Evolutionary conservation across 2,329 filamentous ascomycete species (phyloP).

Genomic region (Aspergillus latus): DNA sequence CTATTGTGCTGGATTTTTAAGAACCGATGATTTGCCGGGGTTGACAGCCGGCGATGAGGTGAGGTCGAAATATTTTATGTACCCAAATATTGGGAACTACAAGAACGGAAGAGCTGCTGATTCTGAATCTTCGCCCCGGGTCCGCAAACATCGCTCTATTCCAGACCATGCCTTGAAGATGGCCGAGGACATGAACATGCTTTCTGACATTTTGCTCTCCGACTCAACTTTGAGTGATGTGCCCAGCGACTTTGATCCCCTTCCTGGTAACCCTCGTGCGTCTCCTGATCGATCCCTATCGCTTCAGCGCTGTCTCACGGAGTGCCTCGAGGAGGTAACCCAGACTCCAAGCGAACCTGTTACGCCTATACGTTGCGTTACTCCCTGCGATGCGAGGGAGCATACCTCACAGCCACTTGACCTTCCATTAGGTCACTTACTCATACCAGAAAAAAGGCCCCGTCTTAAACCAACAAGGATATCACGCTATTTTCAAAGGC

Average conservation of each 20-base stretch:
- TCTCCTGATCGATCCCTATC: background rate
- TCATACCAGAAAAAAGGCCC: slow-evolving; percentile 5
- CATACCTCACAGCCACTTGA: slow-evolving; percentile 1
- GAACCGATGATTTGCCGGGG: slow-evolving; percentile 40
- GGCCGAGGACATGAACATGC: slow-evolving; percentile 17
- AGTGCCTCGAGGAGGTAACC: background rate
- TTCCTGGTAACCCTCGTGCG: slow-evolving; percentile 6
- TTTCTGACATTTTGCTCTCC: slow-evolving; percentile 27
- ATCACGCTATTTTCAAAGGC: slow-evolving; percentile 46
- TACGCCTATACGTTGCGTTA: background rate
- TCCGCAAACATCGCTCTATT: background rate
- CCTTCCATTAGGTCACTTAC: background rate
- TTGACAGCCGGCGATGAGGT: slow-evolving; percentile 42
- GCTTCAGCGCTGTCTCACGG: background rate
- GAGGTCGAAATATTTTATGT: slow-evolving; percentile 37
- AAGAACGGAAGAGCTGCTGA: background rate
- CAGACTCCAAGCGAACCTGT: background rate
- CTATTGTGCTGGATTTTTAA: slow-evolving; percentile 37
- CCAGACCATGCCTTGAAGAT: slow-evolving; percentile 19
- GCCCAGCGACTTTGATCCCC: slow-evolving; percentile 30
- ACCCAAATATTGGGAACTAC: background rate
- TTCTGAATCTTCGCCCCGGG: background rate
- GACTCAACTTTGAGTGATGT: slow-evolving; percentile 40
- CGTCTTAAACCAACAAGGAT: slow-evolving; percentile 29
- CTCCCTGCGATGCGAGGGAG: background rate